Conservation (phyloP, 2,329 filamentous ascomycete species). For the Emergomyces africanus region DNA sequence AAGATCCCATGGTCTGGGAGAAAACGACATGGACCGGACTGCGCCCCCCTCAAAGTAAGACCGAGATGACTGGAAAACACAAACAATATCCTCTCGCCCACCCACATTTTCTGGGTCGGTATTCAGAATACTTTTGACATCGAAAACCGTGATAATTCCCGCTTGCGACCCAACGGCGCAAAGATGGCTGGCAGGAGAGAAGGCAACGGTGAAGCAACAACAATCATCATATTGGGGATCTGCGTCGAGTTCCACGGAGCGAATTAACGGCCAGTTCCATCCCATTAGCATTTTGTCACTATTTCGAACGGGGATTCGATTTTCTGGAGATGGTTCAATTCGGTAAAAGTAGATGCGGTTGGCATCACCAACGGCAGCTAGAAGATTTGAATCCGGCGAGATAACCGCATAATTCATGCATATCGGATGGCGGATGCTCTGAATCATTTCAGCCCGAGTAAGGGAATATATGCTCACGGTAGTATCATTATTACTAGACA, state of each 20-base stretch:
- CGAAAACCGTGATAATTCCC: conserved; percentile 35
- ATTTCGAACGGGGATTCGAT: conserved; percentile 15
- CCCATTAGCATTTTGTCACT: conserved; percentile 23
- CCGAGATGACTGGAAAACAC: conserved; percentile 65
- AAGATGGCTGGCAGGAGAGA: conserved; percentile 36
- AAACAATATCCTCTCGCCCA: conserved; percentile 53
- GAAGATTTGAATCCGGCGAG: conserved; percentile 69
- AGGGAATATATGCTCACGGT: conserved; percentile 77
- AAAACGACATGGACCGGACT: conserved; percentile 83
- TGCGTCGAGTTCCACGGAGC: conserved; percentile 28
- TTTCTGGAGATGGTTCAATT: conserved; percentile 17
- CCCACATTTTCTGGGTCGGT: conserved; percentile 30
- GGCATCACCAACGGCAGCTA: conserved; percentile 79
- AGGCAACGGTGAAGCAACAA: conserved; percentile 37
- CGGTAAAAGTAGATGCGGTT: conserved; percentile 71
- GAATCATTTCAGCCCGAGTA: conserved; percentile 52
- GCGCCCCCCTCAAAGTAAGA: conserved; percentile 60
- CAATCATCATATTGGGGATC: conserved; percentile 28
- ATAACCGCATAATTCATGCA: conserved; percentile 91
- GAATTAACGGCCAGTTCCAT: conserved; percentile 31
- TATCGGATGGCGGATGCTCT: conserved; percentile 62
- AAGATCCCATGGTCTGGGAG: conserved; percentile 77
- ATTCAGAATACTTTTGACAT: conserved; percentile 23
- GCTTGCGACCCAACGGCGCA: conserved; percentile 40
- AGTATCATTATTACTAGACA: conserved; percentile 74